Conservation (phyloP, 306 rosid genomes). For the Corylus avellana region DNA sequence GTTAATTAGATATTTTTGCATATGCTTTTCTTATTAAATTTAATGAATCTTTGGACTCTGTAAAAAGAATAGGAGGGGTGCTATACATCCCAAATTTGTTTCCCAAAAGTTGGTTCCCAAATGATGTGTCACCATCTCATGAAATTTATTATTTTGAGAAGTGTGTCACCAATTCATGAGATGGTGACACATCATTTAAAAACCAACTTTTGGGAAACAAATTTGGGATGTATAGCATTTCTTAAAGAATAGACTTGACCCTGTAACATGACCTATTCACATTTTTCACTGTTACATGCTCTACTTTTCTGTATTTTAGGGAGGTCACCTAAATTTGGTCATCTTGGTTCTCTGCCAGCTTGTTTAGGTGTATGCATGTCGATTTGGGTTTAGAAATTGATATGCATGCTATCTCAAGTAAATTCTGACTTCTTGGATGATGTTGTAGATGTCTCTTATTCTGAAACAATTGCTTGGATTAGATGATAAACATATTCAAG, state of each 20-base stretch:
- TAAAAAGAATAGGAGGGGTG: background rate
- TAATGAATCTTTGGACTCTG: background rate
- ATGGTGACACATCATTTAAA: no score
- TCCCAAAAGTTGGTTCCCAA: no score
- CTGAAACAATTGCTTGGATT: background rate
- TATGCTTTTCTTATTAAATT: background rate
- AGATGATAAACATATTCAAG: background rate
- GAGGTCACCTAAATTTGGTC: background rate
- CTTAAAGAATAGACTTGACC: background rate
- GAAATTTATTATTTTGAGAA: no score
- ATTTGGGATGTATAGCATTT: no score
- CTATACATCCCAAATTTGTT: no score
- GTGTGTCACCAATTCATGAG: no score
- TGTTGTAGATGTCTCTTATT: background rate
- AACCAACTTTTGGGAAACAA: no score
- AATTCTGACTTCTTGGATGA: background rate
- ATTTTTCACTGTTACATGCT: background rate
- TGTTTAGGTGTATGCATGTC: no score
- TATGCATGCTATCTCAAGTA: background rate
- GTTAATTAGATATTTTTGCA: no score
- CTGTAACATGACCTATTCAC: background rate
- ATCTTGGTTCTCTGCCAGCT: background rate
- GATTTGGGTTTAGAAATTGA: no score
- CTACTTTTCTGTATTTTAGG: background rate
- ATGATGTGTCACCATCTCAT: no score